Evolutionary conservation across 2,329 filamentous ascomycete genomes (phyloP), one percentile per base, ranked within the genome.

Genomic region (Blumeria graminis): DNA sequence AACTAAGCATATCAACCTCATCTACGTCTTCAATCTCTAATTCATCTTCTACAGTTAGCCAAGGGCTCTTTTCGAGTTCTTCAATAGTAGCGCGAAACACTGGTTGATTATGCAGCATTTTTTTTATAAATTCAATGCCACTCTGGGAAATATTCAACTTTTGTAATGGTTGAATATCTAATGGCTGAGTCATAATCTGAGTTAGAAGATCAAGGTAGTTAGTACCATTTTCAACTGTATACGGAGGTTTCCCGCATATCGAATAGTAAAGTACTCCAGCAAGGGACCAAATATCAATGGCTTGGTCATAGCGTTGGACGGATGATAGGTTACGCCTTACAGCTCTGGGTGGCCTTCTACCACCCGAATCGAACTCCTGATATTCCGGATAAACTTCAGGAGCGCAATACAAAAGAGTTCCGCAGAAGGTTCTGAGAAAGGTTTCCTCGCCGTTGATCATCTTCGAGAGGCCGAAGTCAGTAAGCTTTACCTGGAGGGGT

Each of bases 391-490:
- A 98, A 1, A 98, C 90, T 65, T 98, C 92, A 0, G 92, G 92
- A 0, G 92, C 92, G 67, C 92, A 96, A 69, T 96, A 98, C 3
- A 98, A 72, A 33, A 98, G 72, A 0, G 92, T 98, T 35, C 93
- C 92, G 66, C 92, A 98, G 65, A 98, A 98, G 0, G 92, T 98
- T 66, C 89, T 87, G 39, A 96, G 72, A 64, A 95, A 95, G 0
- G 90, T 95, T 63, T 94, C 84, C 59, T 88, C 81, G 61, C 86
- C 86, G 59, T 88, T 84, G 50, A 94, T 82, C 68, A 93, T 89
- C 67, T 98, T 98, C 1, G 92, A 96, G 4, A 98, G 71, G 3
- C 92, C 92, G 71, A 98, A 98, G 66, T 98, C 92, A 0, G 92
- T 94, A 13, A 98, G 73, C 69, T 98, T 96, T 63, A 96, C 83